phyloP scores from a whole-genome alignment of 2,329 filamentous ascomycete species.

The Penicillium freii region DNA sequence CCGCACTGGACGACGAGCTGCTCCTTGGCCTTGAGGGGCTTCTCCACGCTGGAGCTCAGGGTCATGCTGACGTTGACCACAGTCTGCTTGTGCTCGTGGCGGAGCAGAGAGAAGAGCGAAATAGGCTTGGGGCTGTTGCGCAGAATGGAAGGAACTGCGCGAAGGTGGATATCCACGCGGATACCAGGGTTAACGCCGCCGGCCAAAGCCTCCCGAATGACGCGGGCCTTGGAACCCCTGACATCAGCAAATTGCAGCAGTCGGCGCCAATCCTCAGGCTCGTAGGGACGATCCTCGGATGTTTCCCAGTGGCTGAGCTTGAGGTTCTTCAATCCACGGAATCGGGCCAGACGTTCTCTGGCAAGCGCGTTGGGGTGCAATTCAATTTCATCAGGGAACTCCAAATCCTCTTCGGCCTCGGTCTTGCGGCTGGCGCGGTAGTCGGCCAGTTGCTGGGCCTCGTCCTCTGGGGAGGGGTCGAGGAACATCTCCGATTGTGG shows the following conservation, averaged over 20 bases:
- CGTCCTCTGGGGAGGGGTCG: conserved; percentile 75
- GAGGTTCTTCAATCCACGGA: conserved; percentile 88
- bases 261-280: conserved; percentile 86
- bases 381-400: conserved; percentile 97
- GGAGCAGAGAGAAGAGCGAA: conserved; percentile 78
- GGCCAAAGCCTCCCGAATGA: conserved; percentile 77
- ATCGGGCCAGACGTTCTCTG: conserved; percentile 78
- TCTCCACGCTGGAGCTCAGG: conserved; percentile 71
- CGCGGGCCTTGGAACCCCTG: conserved; percentile 73
- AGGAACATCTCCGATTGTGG: conserved; percentile 91
- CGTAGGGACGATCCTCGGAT: conserved; percentile 78
- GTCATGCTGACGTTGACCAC: conserved; percentile 87
- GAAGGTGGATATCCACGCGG: conserved; percentile 75
- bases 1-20: conserved; percentile 90
- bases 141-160: conserved; percentile 55
- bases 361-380: conserved; percentile 83
- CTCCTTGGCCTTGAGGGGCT: conserved; percentile 84
- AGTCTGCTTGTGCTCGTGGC: conserved; percentile 93
- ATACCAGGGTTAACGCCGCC: conserved; percentile 83
- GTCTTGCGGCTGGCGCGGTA: conserved; percentile 75
- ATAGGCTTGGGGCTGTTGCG: conserved; percentile 58
- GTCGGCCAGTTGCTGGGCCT: conserved; percentile 74
- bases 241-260: conserved; percentile 88
- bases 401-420: conserved; percentile 83
- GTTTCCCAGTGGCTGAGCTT: conserved; percentile 86